Evolutionary conservation across 1,139 yeast genomes (phyloP), one percentile per base, ranked within the genome.

Genomic region (Yamadazyma songkhlaensis): DNA sequence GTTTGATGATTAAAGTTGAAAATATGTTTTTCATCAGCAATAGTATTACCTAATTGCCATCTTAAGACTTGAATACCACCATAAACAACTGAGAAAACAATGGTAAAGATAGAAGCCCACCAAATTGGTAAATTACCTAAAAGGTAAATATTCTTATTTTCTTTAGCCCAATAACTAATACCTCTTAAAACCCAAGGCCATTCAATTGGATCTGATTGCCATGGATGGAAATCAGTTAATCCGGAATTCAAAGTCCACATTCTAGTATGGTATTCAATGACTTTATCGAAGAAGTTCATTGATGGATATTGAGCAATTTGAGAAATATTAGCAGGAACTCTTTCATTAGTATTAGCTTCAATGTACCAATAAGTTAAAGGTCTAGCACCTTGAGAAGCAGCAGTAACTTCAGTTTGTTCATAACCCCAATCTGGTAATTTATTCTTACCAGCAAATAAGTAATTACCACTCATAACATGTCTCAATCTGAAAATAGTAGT

Each of bases 361-460:
- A 94, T 69, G 60, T 84, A 85, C 97, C 97, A 94, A 48, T 84
- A 67, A 36, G 89, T 76, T 60, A 86, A 79, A 30, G 80, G 77
- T 49, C 81, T 66, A 43, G 77, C 74, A 57, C 97, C 97, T 53
- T 81, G 87, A 36, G 79, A 70, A 36, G 97, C 94, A 63, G 96
- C 79, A 9, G 96, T 82, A 35, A 94, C 98, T 68, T 92, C 99
- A 63, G 88, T 97, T 67, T 94, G 98, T 51, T 84, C 94, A 54
- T 84, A 89, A 3, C 92, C 98, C 97, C 97, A 92, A 41, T 81
- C 83, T 41, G 98, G 98, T 50, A 92, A 77, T 62, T 86, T 87
- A 36, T 79, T 83, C 45, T 78, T 81, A 57, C 87, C 89, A 21
- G 97, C 87, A 63, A 90, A 92, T 53, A 94, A 71, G 55, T 84